A percentile compares a stretch with the other conserved stretches of the same genome.
Evolutionary conservation across 768 basidiomycete species (phyloP).

Genomic region (Leucocoprinus leucothites): DNA sequence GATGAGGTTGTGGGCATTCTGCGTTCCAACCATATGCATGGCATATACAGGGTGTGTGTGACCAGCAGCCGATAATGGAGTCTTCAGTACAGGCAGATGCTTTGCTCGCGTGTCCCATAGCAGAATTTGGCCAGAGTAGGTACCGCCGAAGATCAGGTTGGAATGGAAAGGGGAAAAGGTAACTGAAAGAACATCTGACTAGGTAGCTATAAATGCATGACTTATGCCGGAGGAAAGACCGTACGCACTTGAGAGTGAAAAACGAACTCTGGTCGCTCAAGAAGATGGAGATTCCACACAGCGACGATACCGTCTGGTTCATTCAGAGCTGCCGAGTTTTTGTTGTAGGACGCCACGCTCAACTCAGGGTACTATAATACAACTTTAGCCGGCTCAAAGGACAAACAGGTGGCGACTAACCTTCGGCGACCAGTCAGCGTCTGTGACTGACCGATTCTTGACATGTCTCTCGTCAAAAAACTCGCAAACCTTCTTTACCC

Average conservation of each 20-base stretch:
- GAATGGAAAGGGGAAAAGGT: constrained; percentile 98
- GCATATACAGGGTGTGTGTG: constrained; percentile 99
- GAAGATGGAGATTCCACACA: constrained; percentile 94
- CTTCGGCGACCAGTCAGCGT: constrained; percentile 97
- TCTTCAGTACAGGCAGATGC: constrained; percentile 94
- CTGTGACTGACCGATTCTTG: constrained; percentile 93
- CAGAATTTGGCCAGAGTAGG: constrained; percentile 98
- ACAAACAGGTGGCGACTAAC: constrained; percentile 33
- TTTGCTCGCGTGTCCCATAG: constrained; percentile 98
- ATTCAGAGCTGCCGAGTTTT: constrained; percentile 88
- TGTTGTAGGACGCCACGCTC: constrained; percentile 95
- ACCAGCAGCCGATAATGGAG: constrained; percentile 91
- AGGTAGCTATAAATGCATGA: constrained; percentile 3
- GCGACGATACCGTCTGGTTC: constrained; percentile 97
- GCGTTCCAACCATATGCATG: constrained; percentile 97
- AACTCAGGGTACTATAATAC: constrained; percentile 84
- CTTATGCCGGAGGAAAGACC: background rate
- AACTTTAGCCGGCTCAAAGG: background rate
- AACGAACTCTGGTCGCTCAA: constrained; percentile 95
- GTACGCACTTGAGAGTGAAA: constrained; percentile 92
- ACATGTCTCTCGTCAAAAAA: constrained; percentile 91
- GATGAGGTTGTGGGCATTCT: constrained; percentile 97
- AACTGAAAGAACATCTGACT: constrained; percentile 98
- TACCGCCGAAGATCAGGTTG: constrained; percentile 95
- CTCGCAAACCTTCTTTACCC: constrained; percentile 90